These are phyloP conservation scores for Thraustochytrium sp. DNA, from an alignment of 352 stramenopile species.

Conservation along the genomic window DNA sequence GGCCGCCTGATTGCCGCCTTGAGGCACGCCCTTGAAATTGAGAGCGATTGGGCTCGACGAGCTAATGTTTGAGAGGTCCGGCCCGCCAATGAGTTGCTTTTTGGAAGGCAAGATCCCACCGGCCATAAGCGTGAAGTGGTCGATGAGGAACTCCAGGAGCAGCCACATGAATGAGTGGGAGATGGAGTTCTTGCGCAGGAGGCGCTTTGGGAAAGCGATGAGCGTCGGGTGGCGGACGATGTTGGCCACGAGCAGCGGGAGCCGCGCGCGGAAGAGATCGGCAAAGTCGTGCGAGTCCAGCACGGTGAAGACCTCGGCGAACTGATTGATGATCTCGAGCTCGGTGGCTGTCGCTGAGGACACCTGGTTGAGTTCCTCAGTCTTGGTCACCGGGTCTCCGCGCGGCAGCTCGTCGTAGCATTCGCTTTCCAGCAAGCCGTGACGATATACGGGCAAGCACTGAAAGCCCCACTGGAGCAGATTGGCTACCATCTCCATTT, in stretches of 20 bases:
- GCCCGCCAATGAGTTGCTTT: background rate
- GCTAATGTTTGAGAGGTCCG: slow-evolving; percentile 25
- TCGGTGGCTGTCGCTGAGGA: slow-evolving; percentile 65
- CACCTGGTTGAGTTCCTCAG: background rate
- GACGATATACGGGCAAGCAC: slow-evolving; percentile 13
- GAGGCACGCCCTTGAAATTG: background rate
- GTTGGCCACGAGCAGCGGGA: slow-evolving; percentile 42
- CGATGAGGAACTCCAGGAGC: slow-evolving; percentile 29
- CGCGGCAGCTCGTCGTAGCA: background rate
- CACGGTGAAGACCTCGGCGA: slow-evolving; percentile 90
- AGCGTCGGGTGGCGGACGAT: slow-evolving; percentile 57
- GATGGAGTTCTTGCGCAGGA: slow-evolving; percentile 29
- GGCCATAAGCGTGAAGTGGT: background rate
- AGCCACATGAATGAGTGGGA: slow-evolving; percentile 25
- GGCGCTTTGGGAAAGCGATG: slow-evolving; percentile 23
- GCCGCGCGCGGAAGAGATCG: background rate
- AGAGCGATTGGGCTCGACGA: background rate
- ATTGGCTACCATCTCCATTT: slow-evolving; percentile 22
- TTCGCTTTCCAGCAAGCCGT: background rate
- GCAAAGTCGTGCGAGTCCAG: slow-evolving; percentile 63
- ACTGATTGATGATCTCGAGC: slow-evolving; percentile 93
- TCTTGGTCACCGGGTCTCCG: background rate
- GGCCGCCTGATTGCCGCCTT: background rate
- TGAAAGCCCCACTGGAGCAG: slow-evolving; percentile 36
- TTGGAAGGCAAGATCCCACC: background rate